Evolutionary conservation across 352 stramenopile genomes (phyloP), one percentile per base, ranked within the genome.

Genomic region (Phytophthora quininea): DNA sequence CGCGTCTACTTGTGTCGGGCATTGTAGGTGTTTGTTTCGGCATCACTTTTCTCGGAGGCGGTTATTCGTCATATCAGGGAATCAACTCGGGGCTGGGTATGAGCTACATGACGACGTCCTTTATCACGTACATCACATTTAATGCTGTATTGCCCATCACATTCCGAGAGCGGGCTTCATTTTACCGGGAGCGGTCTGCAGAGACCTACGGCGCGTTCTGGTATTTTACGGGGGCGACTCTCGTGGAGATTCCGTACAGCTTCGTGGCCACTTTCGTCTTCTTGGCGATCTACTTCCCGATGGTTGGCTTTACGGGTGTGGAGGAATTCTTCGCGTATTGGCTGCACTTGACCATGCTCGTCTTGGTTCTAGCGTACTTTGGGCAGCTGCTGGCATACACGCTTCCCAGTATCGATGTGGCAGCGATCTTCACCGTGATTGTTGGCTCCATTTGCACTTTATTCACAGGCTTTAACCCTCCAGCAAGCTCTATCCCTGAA

Each of bases 191-290:
- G 47, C 78, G 87, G 45, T 66, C 80, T 32, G 80, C 86, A 15
- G 54, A 88, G 50, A 96, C 93, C 64, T 98, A 97, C 60, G 69
- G 80, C 45, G 58, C 78, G 33, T 62, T 67, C 19, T 76, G 82
- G 43, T 89, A 97, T 56, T 73, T 73, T 31, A 27, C 91, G 5
- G 77, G 85, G 7, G 85, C 82, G 48, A 91, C 78, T 31, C 31
- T 97, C 9, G 73, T 80, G 19, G 91, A 97, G 71, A 56, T 92
- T 47, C 82, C 86, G 12, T 95, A 95, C 66, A 73, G 92, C 37
- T 48, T 90, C 19, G 61, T 79, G 27, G 59, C 86, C 11, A 86
- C 31, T 9, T 29, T 77, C 31, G 31, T 86, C 14, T 86, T 82
- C 58, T 73, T 70, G 12, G 53, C 43, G 43, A 79, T 88, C 37